Base-by-base conservation (phyloP, 2,329 filamentous ascomycete genomes). In the Bipolaris oryzae region DNA sequence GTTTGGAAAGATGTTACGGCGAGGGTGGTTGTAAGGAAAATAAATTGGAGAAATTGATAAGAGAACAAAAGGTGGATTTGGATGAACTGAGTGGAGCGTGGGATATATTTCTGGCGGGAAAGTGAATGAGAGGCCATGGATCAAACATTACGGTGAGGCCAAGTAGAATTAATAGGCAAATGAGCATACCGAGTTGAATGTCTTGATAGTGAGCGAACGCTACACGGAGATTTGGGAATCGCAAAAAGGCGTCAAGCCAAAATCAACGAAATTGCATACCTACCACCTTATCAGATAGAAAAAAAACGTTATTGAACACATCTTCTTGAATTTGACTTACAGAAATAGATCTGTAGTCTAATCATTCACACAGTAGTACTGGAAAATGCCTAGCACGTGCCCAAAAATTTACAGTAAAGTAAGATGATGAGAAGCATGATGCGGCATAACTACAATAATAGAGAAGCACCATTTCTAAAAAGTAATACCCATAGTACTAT, bases 1-100 rank as follows among this genome's bases (percentile, higher is more conserved):
- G 38, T 3, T 15, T 35, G 16, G 37, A 43, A 11, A 57, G 50
- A n/a, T 16, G 34, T 7, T 63, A 60, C 57, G 63, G 61, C 41
- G 42, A 38, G 45, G 53, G 21, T 0, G 38, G 35, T 25, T 45
- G 49, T 2, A 53, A 53, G 35, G 50, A 57, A 33, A 53, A 62
- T 50, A 35, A 37, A 9, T 16, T 69, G 18, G 60, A 61, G 23
- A 55, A 21, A 46, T 45, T 66, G 38, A 35, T 48, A 20, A 28
- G 57, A 31, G 53, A 62, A 43, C 61, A 55, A 7, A 59, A 60
- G n/a, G 44, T 66, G 3, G 57, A 63, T 56, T 45, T 70, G 15
- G 62, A 71, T 60, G 55, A 50, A 3, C 31, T 68, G 53, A 64
- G 60, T 44, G 31, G 20, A 5, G 66, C 68, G 0, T 70, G 64